Conservation (phyloP, 441 rosid species). For the California macrophylla region DNA sequence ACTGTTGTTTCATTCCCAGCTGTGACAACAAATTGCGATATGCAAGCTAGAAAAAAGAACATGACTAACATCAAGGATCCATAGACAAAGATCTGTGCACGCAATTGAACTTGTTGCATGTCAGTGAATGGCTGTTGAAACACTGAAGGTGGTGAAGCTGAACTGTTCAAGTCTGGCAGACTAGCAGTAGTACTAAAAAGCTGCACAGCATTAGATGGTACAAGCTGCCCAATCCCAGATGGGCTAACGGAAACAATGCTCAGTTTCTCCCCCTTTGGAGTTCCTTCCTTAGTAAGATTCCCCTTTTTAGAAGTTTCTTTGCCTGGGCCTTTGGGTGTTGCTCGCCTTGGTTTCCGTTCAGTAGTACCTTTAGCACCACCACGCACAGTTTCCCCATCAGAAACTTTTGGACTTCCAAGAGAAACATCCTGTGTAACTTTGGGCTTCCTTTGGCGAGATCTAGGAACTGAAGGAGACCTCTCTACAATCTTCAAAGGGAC, state of each 20-base stretch:
- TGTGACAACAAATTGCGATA: background rate
- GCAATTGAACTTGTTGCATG: constrained; percentile 94
- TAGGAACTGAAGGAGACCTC: constrained; percentile 47
- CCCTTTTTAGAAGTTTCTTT: constrained; percentile 58
- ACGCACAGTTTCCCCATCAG: constrained; percentile 27
- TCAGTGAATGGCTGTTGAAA: constrained; percentile 93
- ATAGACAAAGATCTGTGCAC: constrained; percentile 96
- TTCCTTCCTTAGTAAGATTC: constrained; percentile 33
- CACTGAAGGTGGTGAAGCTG: constrained; percentile 42
- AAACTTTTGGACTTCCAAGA: constrained; percentile 34
- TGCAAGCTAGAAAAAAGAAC: background rate
- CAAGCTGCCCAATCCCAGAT: constrained; percentile 37
- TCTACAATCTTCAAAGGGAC: constrained; percentile 42
- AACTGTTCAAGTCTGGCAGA: constrained; percentile 65
- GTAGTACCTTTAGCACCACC: constrained; percentile 43
- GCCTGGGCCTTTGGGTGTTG: constrained; percentile 44
- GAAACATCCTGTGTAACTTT: constrained; percentile 32
- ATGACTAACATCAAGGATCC: constrained; percentile 84
- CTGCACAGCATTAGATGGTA: constrained; percentile 53
- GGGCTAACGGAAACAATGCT: constrained; percentile 34
- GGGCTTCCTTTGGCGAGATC: constrained; percentile 32
- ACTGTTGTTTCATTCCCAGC: background rate
- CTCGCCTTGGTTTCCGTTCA: constrained; percentile 69
- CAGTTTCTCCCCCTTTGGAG: constrained; percentile 41
- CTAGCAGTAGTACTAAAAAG: constrained; percentile 42